phyloP scores from a whole-genome alignment of 768 basidiomycete genomes.

The Naganishia onofrii region DNA sequence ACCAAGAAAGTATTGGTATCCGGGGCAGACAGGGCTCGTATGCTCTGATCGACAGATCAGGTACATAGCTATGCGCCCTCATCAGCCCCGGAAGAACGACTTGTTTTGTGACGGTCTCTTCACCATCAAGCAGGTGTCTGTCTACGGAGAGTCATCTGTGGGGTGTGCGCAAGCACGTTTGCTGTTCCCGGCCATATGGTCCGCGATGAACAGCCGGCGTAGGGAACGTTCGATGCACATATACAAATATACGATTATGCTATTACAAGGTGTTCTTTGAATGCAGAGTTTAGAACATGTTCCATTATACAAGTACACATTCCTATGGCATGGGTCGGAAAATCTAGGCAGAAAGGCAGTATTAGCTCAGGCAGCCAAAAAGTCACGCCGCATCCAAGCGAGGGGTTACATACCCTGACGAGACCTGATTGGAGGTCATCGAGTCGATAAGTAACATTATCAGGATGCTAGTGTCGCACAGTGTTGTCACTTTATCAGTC shows the following conservation, averaged over 20 bases:
- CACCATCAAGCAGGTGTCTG: slow-evolving; percentile 15
- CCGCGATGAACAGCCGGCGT: slow-evolving; percentile 1
- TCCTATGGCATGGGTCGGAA: slow-evolving; percentile 26
- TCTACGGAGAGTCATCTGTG: slow-evolving; percentile 17
- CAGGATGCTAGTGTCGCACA: slow-evolving; percentile 57
- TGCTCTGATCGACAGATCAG: slow-evolving; percentile 16
- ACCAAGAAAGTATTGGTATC: slow-evolving; percentile 1
- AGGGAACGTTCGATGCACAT: slow-evolving; percentile 24
- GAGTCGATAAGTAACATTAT: slow-evolving; percentile 77
- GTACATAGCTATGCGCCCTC: slow-evolving; percentile 25
- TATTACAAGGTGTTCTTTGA: not conserved
- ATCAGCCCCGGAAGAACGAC: slow-evolving; percentile 22
- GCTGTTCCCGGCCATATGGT: slow-evolving; percentile 1
- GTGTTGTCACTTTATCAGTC: not conserved
- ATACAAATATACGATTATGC: not conserved
- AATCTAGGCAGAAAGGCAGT: not conserved
- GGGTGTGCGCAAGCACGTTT: slow-evolving; percentile 24
- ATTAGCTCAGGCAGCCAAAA: not conserved
- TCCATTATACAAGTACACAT: not conserved
- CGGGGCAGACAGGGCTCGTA: slow-evolving; percentile 27
- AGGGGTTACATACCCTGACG: slow-evolving; percentile 63
- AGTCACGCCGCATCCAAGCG: too few species aligned
- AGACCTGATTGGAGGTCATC: slow-evolving; percentile 84
- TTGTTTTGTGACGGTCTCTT: slow-evolving; percentile 23
- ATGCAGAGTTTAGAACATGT: not conserved